A percentile compares a stretch with the other conserved stretches of the same genome.
Evolutionary conservation across 257 asterid genomes (phyloP).

Genomic region (Ophiorrhiza pumila): DNA sequence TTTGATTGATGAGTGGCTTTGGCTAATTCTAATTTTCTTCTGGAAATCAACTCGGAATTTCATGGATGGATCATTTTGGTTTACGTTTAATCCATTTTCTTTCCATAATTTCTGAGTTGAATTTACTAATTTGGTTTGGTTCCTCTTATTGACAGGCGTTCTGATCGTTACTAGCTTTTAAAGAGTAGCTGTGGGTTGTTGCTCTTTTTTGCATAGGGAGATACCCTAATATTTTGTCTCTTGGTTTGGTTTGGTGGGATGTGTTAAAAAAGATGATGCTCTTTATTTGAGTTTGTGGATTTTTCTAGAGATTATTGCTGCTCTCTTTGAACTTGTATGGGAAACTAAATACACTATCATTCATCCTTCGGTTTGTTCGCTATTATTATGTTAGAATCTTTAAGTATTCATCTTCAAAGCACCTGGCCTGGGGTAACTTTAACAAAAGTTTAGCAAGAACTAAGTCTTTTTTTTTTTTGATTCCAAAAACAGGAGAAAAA

Average conservation of each 20-base stretch:
- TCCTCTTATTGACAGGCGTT: slow-evolving; percentile 40
- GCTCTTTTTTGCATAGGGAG: slow-evolving; percentile 5
- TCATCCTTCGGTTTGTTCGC: no score
- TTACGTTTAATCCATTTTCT: neutral
- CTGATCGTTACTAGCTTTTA: slow-evolving; percentile 52
- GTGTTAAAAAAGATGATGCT: slow-evolving; percentile 5
- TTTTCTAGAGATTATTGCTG: neutral
- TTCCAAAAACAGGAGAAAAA: no score
- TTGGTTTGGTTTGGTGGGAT: slow-evolving; percentile 15
- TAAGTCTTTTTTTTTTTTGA: no score
- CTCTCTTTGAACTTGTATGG: no score
- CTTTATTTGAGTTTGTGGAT: neutral
- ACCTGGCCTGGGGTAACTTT: no score
- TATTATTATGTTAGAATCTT: no score
- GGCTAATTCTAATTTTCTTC: neutral
- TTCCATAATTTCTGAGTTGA: neutral
- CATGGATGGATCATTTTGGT: neutral
- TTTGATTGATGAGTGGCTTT: neutral
- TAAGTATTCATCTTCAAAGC: no score
- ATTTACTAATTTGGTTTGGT: neutral
- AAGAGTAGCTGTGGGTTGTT: slow-evolving; percentile 10
- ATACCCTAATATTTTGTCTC: slow-evolving; percentile 17
- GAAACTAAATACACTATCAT: no score
- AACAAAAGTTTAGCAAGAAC: no score
- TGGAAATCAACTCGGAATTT: neutral